Conservation (phyloP, 192 early-diverging fungal genomes). For the Umbelopsis ramanniana region DNA sequence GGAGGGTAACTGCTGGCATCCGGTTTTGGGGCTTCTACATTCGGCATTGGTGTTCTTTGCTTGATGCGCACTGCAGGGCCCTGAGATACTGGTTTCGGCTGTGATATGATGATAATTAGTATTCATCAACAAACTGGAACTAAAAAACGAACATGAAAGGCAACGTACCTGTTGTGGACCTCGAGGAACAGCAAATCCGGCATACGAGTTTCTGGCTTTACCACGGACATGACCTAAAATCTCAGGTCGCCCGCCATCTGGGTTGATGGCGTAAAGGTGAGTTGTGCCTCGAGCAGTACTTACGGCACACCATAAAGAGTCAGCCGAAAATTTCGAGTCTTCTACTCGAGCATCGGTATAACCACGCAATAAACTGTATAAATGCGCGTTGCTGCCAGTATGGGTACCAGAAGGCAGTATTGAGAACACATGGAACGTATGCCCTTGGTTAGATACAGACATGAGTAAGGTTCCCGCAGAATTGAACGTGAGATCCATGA, state of each 20-base stretch:
- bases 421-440: conserved; percentile 75
- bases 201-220: conserved; percentile 24
- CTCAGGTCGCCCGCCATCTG: conserved; percentile 62
- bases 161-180: conserved; percentile 16
- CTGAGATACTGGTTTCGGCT: conserved; percentile 27
- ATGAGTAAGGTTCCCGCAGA: conserved; percentile 67
- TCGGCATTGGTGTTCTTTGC: conserved; percentile 44
- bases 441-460: conserved; percentile 73
- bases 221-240: conserved; percentile 57
- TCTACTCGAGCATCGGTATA: conserved; percentile 78
- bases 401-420: conserved; percentile 42
- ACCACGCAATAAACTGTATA: conserved; percentile 81
- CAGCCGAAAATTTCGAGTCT: conserved; percentile 66
- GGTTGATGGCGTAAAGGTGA: conserved; percentile 72
- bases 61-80: conserved; percentile 45
- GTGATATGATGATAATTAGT: background rate
- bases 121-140: background rate
- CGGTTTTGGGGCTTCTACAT: background rate
- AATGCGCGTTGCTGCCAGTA: conserved; percentile 43
- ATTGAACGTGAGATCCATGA: conserved; percentile 67
- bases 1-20: background rate
- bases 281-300: conserved; percentile 77
- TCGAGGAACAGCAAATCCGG: conserved; percentile 7
- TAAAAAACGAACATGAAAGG: background rate
- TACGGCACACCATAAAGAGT: conserved; percentile 77